A percentile compares a stretch with the other conserved stretches of the same genome.
Conservation (phyloP, 139 green algal species). For the Nannochloris sp. region DNA sequence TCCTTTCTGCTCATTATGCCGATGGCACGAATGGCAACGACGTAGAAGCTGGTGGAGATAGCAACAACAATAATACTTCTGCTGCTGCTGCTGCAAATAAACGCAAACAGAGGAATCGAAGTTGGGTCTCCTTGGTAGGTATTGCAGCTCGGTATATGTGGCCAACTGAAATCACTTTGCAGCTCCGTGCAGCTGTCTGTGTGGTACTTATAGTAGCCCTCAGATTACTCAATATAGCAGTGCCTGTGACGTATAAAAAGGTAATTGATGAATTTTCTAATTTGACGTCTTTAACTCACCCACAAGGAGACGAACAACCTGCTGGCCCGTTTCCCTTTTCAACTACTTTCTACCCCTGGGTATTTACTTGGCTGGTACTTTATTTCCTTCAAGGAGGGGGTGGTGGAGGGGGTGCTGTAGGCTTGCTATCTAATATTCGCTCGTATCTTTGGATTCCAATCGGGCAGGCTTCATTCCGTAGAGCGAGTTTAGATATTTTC, state of each 20-base stretch:
- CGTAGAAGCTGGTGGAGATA: not conserved
- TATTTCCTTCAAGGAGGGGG: slow-evolving; percentile 30
- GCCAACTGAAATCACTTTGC: not conserved
- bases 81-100: no score
- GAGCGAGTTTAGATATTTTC: slow-evolving; percentile 67
- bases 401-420: slow-evolving; percentile 41
- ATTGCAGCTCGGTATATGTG: slow-evolving; percentile 5
- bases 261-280: slow-evolving; percentile 44
- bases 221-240: slow-evolving; percentile 66
- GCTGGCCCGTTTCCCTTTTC: slow-evolving; percentile 30
- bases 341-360: slow-evolving; percentile 37
- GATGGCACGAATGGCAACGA: not conserved
- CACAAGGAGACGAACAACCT: not conserved
- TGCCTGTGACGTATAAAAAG: slow-evolving; percentile 59
- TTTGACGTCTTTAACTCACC: not conserved
- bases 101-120: no score
- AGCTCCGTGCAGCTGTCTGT: slow-evolving; percentile 40
- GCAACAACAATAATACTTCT: not conserved
- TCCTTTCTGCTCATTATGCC: not conserved
- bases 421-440: slow-evolving; percentile 67
- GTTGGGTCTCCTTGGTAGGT: slow-evolving; percentile 2
- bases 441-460: slow-evolving; percentile 74
- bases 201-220: slow-evolving; percentile 55
- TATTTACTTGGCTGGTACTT: slow-evolving; percentile 19
- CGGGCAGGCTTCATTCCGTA: slow-evolving; percentile 37